Conservation (phyloP, 2,329 filamentous ascomycete species). For the Coleophoma eucalyptorum region DNA sequence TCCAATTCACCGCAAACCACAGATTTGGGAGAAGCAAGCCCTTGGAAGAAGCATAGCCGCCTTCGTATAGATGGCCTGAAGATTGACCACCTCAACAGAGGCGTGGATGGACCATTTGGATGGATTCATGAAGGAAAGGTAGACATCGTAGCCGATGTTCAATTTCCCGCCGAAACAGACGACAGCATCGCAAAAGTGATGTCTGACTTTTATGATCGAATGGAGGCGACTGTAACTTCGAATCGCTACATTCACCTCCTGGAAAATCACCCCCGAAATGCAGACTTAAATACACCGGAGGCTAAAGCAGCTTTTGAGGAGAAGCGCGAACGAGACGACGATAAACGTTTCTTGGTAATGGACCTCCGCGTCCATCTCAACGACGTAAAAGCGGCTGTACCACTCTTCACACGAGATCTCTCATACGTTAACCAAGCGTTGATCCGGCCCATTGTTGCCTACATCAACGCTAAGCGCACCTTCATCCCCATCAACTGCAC, state of each 20-base stretch:
- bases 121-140: slow-evolving; percentile 98
- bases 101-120: slow-evolving; percentile 88
- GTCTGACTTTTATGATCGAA: slow-evolving; percentile 93
- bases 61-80: slow-evolving; percentile 89
- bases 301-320: slow-evolving; percentile 17
- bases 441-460: slow-evolving; percentile 92
- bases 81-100: slow-evolving; percentile 93
- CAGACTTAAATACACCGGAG: slow-evolving; percentile 22
- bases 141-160: slow-evolving; percentile 92
- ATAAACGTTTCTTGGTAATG: slow-evolving; percentile 83
- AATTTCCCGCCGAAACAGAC: slow-evolving; percentile 85
- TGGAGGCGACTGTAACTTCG: slow-evolving; percentile 86
- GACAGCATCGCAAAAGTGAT: slow-evolving; percentile 91
- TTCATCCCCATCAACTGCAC: slow-evolving; percentile 95
- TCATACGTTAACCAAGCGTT: slow-evolving; percentile 96
- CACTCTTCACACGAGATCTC: slow-evolving; percentile 85
- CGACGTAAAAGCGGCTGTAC: slow-evolving; percentile 88
- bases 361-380: slow-evolving; percentile 94
- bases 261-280: slow-evolving; percentile 38
- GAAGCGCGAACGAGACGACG: slow-evolving; percentile 27
- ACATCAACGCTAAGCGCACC: slow-evolving; percentile 92
- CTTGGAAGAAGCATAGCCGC: slow-evolving; percentile 94
- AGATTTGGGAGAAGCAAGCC: slow-evolving; percentile 55
- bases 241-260: slow-evolving; percentile 63
- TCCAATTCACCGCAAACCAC: slow-evolving; percentile 62